Base-by-base conservation (phyloP, 2,329 filamentous ascomycete genomes). In the Phaeosphaeria sp. region DNA sequence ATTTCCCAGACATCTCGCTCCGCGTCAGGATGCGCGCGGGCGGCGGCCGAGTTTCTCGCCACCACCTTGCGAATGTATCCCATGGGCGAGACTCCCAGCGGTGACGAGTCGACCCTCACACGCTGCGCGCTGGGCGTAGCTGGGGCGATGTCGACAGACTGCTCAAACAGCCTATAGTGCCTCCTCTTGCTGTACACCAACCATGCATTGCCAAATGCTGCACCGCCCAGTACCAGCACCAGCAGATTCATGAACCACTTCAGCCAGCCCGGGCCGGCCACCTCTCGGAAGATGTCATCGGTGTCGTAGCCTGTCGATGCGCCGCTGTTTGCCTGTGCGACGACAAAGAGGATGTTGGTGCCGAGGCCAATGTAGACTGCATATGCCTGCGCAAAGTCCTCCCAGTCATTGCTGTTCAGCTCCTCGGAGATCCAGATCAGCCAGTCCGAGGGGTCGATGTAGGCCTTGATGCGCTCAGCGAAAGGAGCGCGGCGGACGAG, bases 1-100 rank as follows among this genome's bases (percentile, higher is more conserved):
- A 99, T 80, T 77, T 99, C 93, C 95, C 95, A 99, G 10, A 99
- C 95, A 76, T 99, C 93, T 11, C 89, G 86, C 23, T 86, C 85
- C 55, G 89, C 87, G 72, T 95, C 90, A 0, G 94, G 92, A 77
- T 97, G 91, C 25, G 92, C 90, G 72, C 93, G 87, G 23, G 91
- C 89, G 64, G 93, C 88, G n/a, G 93, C 91, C 21, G 87, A 89
- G 36, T 89, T 87, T 23, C 85, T 65, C 15, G 72, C 80, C 1
- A 87, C 83, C 33, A 97, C 79, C 62, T 85, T 87, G 25, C 88
- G 85, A 39, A 98, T 77, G 56, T 92, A 89, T 53, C 89, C 87
- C 41, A 98, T 73, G 0, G 95, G 94, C 0, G 93, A 95, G 0
- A 90, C 88, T 1, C 89, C 85, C 9, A 87, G 83, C 0, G 93